Evolutionary conservation across 1,284 basidiomycete genomes (phyloP).

Genomic region (Meira nashicola): DNA sequence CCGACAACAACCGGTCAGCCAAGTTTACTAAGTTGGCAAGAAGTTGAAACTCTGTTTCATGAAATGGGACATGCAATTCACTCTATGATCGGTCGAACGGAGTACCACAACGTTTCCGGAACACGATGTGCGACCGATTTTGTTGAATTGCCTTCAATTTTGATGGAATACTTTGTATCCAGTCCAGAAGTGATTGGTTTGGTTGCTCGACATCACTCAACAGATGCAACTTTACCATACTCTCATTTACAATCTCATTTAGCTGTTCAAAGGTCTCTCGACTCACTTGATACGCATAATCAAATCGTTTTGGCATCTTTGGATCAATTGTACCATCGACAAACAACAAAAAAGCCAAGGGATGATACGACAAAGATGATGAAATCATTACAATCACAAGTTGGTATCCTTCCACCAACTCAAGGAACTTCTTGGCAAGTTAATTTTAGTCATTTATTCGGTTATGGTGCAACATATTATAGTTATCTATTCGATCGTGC

Average conservation of each 20-base stretch:
- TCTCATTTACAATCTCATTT: conserved; percentile 57
- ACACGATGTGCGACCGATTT: conserved; percentile 99
- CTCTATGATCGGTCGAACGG: conserved; percentile 95
- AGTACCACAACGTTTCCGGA: conserved; percentile 95
- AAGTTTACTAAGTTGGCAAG: conserved; percentile 80
- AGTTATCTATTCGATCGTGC: conserved; percentile 93
- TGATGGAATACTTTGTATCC: conserved; percentile 93
- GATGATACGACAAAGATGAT: conserved; percentile 65
- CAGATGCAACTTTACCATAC: conserved; percentile 68
- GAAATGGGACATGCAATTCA: conserved; percentile 99
- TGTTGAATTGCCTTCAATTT: conserved; percentile 92
- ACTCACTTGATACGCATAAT: conserved; percentile 70
- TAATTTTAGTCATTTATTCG: conserved; percentile 89
- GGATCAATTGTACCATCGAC: conserved; percentile 86
- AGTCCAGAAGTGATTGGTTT: conserved; percentile 77
- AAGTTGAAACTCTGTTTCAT: conserved; percentile 91
- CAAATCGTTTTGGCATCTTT: conserved; percentile 85
- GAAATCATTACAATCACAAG: conserved; percentile 16
- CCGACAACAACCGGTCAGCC: conserved; percentile 61
- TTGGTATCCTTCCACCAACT: conserved; percentile 6
- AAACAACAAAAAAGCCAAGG: conserved; percentile 55
- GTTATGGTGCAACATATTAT: conserved; percentile 96
- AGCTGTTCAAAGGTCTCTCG: conserved; percentile 23
- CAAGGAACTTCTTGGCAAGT: conserved; percentile 66
- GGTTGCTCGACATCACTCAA: conserved; percentile 62